phyloP scores from a whole-genome alignment of 2,329 filamentous ascomycete genomes.

The Colletotrichum liriopes region DNA sequence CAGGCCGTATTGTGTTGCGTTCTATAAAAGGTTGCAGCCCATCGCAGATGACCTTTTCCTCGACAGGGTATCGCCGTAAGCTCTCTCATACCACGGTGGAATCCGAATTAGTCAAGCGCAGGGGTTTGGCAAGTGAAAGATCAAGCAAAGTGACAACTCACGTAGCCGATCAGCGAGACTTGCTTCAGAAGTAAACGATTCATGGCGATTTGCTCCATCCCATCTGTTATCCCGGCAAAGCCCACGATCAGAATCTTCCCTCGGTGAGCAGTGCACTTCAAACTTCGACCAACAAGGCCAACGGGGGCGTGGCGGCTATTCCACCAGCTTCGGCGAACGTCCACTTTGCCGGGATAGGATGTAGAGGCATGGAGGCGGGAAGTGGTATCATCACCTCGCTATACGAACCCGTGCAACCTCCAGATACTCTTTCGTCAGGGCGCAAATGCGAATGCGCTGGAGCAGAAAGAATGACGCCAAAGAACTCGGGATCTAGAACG shows the following conservation, averaged over 20 bases:
- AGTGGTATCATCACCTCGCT: slow-evolving; percentile 67
- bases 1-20: slow-evolving; percentile 63
- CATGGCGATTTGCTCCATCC: slow-evolving; percentile 69
- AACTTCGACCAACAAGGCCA: slow-evolving; percentile 68
- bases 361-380: slow-evolving; percentile 52
- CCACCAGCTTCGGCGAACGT: slow-evolving; percentile 66
- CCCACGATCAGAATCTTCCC: slow-evolving; percentile 71
- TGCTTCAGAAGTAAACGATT: slow-evolving; percentile 70
- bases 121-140: neutral
- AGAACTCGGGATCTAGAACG: slow-evolving; percentile 73
- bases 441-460: slow-evolving; percentile 55
- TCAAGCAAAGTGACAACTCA: slow-evolving; percentile 48
- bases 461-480: slow-evolving; percentile 64
- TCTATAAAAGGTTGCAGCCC: slow-evolving; percentile 65
- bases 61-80: slow-evolving; percentile 62
- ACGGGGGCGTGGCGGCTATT: slow-evolving; percentile 69
- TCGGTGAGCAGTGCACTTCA: slow-evolving; percentile 68
- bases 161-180: slow-evolving; percentile 68
- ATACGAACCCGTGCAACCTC: slow-evolving; percentile 66
- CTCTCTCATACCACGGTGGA: slow-evolving; percentile 70
- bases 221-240: slow-evolving; percentile 68
- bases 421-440: slow-evolving; percentile 69
- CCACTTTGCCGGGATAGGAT: slow-evolving; percentile 62
- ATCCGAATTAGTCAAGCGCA: slow-evolving; percentile 5
- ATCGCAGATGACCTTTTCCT: slow-evolving; percentile 65